Conservation (phyloP, 2,329 filamentous ascomycete species). For the Fusarium cyanostomum region DNA sequence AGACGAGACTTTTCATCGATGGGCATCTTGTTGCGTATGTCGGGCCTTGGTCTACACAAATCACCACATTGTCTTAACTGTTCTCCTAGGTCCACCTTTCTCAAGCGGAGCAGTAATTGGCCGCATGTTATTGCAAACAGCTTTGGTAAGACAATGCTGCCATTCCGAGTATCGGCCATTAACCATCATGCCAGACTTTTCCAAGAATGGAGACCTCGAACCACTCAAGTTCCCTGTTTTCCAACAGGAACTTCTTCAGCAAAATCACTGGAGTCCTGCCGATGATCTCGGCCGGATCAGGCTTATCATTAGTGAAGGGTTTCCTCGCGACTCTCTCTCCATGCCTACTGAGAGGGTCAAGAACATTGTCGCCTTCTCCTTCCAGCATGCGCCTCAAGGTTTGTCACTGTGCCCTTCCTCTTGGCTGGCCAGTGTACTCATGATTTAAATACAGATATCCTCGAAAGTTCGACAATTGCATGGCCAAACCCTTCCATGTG, state of each 20-base stretch:
- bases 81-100: slow-evolving; percentile 60
- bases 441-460: slow-evolving; percentile 59
- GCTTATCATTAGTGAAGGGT: slow-evolving; percentile 78
- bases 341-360: slow-evolving; percentile 72
- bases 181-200: slow-evolving; percentile 53
- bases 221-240: slow-evolving; percentile 78
- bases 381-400: slow-evolving; percentile 86
- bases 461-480: slow-evolving; percentile 78
- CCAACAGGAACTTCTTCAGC: slow-evolving; percentile 72
- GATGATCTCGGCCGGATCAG: slow-evolving; percentile 81
- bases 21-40: slow-evolving; percentile 68
- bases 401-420: slow-evolving; percentile 39
- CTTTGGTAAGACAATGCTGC: slow-evolving; percentile 47
- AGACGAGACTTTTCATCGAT: slow-evolving; percentile 75
- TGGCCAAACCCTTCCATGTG: slow-evolving; percentile 82
- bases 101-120: slow-evolving; percentile 61
- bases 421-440: not conserved
- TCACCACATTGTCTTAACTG: not conserved
- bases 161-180: not conserved
- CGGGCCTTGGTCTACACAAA: not conserved
- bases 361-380: slow-evolving; percentile 81
- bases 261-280: slow-evolving; percentile 75
- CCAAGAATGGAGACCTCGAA: slow-evolving; percentile 66
- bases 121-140: slow-evolving; percentile 60
- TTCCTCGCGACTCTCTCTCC: slow-evolving; percentile 62